These are phyloP conservation scores for Colletotrichum sp. DNA, from an alignment of 2,329 filamentous ascomycete species.

Conservation along the genomic window DNA sequence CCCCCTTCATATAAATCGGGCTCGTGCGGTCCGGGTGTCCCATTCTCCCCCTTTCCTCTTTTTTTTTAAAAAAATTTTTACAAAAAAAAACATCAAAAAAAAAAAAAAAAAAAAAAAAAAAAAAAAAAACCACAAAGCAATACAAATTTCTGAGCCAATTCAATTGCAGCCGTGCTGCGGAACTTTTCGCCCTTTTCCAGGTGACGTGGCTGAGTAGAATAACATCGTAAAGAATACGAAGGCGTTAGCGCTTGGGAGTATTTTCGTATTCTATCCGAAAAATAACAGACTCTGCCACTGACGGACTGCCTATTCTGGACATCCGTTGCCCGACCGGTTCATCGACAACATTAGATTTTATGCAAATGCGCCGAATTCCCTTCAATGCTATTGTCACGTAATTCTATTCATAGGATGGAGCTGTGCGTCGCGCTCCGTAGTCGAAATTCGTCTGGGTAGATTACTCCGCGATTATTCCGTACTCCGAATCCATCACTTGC, in stretches of 20 bases:
- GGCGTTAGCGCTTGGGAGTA: accelerated
- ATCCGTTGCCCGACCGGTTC: background rate
- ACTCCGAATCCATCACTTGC: background rate
- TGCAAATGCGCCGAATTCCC: accelerated
- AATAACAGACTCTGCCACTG: background rate
- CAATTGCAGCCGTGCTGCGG: background rate
- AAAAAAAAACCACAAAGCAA: no score
- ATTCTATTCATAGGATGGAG: accelerated
- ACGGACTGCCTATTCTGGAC: accelerated
- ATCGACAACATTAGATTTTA: background rate
- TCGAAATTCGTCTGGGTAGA: background rate
- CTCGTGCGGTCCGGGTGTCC: no score
- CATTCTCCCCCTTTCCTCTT: no score
- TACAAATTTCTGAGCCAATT: background rate
- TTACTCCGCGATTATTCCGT: background rate
- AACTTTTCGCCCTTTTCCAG: background rate
- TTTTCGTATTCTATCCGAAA: background rate
- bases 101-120: background rate
- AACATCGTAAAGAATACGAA: background rate
- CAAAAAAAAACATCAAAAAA: no score
- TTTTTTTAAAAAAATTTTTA: no score
- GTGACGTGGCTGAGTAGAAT: background rate
- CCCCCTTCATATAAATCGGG: no score
- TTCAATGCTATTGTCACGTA: accelerated
- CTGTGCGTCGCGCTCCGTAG: background rate